phyloP scores from a whole-genome alignment of 1,284 basidiomycete species.

The Leucoagaricus sp. region DNA sequence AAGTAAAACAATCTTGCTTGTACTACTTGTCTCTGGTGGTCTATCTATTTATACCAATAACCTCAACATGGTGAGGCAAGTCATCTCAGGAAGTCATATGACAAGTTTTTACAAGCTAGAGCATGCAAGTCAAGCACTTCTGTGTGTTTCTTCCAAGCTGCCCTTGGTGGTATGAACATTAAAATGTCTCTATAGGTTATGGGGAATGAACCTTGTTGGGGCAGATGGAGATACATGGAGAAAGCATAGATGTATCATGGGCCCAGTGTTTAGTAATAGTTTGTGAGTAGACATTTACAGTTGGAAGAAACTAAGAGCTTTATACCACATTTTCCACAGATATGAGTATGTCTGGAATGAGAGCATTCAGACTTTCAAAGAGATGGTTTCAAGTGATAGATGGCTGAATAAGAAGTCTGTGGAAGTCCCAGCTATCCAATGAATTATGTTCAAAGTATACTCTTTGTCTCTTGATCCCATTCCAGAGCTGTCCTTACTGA shows the following conservation, averaged over 20 bases:
- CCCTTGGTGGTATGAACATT: conserved; percentile 11
- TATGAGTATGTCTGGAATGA: conserved; percentile 48
- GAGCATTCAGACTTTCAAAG: conserved; percentile 41
- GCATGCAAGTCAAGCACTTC: conserved; percentile 27
- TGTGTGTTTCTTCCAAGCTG: conserved; percentile 30
- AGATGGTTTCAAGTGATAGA: conserved; percentile 44
- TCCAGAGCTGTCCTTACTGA: background rate
- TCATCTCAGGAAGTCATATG: conserved; percentile 39
- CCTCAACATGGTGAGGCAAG: conserved; percentile 49
- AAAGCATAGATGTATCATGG: conserved; percentile 48
- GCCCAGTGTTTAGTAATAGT: conserved; percentile 49
- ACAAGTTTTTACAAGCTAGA: conserved; percentile 44
- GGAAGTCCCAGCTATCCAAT: conserved; percentile 40
- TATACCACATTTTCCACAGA: conserved; percentile 24
- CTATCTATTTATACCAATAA: conserved; percentile 47
- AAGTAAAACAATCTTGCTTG: conserved; percentile 45
- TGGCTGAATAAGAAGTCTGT: conserved; percentile 40
- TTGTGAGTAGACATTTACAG: conserved; percentile 32
- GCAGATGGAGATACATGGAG: conserved; percentile 49
- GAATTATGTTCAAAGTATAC: conserved; percentile 48
- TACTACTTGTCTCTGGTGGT: conserved; percentile 41
- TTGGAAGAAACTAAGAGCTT: background rate
- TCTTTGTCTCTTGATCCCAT: background rate
- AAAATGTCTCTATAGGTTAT: conserved; percentile 31
- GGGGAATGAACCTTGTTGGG: conserved; percentile 48